Evolutionary conservation across 352 stramenopile species (phyloP).

Genomic region (Plasmopara halstedii): DNA sequence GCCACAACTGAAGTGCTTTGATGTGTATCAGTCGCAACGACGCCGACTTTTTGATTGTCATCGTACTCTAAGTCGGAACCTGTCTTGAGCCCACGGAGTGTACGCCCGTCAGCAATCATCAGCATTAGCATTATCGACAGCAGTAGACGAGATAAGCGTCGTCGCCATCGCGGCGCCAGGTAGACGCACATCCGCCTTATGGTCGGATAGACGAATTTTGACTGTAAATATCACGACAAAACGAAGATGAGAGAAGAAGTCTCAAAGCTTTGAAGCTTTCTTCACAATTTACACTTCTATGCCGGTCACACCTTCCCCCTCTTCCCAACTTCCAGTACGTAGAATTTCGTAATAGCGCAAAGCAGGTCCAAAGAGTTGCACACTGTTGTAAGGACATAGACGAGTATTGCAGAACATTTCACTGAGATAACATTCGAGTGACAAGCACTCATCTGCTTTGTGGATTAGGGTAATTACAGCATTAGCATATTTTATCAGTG

Average conservation of each 20-base stretch:
- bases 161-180: slow-evolving; percentile 22
- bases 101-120: slow-evolving; percentile 5
- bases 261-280: slow-evolving; percentile 12
- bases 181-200: slow-evolving; percentile 20
- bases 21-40: slow-evolving; percentile 12
- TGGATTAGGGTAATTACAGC: too few species aligned
- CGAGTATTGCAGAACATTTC: too few species aligned
- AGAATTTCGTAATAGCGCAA: not conserved
- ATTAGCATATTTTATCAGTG: too few species aligned
- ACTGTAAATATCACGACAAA: slow-evolving; percentile 16
- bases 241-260: not conserved
- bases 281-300: slow-evolving; percentile 3
- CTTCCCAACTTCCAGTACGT: slow-evolving; percentile 21
- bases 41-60: slow-evolving; percentile 3
- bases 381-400: too few species aligned
- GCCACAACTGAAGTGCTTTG: slow-evolving; percentile 9
- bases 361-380: too few species aligned
- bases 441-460: too few species aligned
- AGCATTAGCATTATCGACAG: slow-evolving; percentile 5
- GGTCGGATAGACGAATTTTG: slow-evolving; percentile 9
- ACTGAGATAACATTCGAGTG: too few species aligned
- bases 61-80: not conserved
- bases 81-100: slow-evolving; percentile 6
- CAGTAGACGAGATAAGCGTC: slow-evolving; percentile 4
- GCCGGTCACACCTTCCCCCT: slow-evolving; percentile 9